Evolutionary conservation across 179 eudicot genomes (phyloP), one percentile per base, ranked within the genome.

Genomic region (Actinidia arguta): DNA sequence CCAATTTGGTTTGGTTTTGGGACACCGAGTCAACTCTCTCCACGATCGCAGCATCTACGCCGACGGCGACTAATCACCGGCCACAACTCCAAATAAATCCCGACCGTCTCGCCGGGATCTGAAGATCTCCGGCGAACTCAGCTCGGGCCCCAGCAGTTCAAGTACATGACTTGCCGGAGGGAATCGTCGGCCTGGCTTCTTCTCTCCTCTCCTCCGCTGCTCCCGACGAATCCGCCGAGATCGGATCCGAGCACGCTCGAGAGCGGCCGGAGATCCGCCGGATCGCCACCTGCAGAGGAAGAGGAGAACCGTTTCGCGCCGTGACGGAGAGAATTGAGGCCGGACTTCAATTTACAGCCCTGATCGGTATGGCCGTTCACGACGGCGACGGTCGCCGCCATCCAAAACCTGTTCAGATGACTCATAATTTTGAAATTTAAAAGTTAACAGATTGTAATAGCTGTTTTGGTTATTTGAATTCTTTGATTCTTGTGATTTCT

Each of bases 61-160:
- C 31, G 31, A 47, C 20, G 56, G 18, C 39, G 56, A 9, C 58
- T 22, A 5, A 16, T 68, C 39, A 14, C 77, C 42, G 1, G 31
- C 10, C 56, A 13, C n/a, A n/a, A n/a, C n/a, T n/a, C n/a, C n/a
- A 3, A 51, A 73, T 22, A 8, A 63, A 51, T 8, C 51, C 77
- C 61, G 61, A 51, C 14, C 11, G 22, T 0, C 12, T 50, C 77
- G 42, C 58, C 51, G 80, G 58, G 66, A 52, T 63, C 17, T 24
- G 18, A 52, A 2, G 25, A 31, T 9, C 31, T 4, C 75, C 75
- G 39, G 74, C 36, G 17, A 10, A 8, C 24, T 69, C 80, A 90
- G 81, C 83, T 89, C 47, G 83, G 91, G 14, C 92, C 93, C 95
- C 95, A 92, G 70, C 93, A 90, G 81, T 81, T 92, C 82, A 89